Conservation (phyloP, 495 filamentous ascomycete genomes). For the Geopyxis carbonaria region DNA sequence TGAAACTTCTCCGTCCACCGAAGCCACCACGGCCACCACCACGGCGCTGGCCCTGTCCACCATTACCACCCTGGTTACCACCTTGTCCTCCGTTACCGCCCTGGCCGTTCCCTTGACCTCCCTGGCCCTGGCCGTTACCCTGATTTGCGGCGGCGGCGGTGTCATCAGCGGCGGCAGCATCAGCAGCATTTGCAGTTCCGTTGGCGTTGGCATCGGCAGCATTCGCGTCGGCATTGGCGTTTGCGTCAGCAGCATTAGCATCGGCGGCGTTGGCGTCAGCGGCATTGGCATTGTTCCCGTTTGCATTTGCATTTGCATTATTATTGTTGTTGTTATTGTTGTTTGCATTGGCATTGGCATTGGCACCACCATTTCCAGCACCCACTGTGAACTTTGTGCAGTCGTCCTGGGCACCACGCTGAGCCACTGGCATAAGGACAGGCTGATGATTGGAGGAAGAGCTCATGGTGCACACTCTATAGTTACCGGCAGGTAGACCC, state of each 20-base stretch:
- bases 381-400: conserved; percentile 45
- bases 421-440: conserved; percentile 59
- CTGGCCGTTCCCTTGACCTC: neutral
- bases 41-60: conserved; percentile 6
- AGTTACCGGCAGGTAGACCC: conserved; percentile 48
- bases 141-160: neutral
- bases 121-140: neutral
- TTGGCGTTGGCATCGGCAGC: neutral
- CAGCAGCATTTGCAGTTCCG: neutral
- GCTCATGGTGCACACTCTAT: conserved; percentile 57
- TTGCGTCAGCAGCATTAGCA: neutral
- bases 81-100: neutral
- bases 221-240: too few species aligned
- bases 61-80: neutral
- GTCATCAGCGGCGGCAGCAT: too few species aligned
- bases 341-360: conserved; percentile 11
- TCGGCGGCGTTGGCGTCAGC: neutral
- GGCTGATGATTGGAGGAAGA: conserved; percentile 58
- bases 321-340: conserved; percentile 17
- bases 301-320: conserved; percentile 8
- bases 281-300: neutral
- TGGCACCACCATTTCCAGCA: conserved; percentile 20
- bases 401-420: conserved; percentile 57
- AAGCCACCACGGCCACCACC: conserved; percentile 5
- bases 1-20: conserved; percentile 6